These are phyloP conservation scores for Sporothrix phasma DNA, from an alignment of 2,329 filamentous ascomycete genomes.

Conservation along the genomic window DNA sequence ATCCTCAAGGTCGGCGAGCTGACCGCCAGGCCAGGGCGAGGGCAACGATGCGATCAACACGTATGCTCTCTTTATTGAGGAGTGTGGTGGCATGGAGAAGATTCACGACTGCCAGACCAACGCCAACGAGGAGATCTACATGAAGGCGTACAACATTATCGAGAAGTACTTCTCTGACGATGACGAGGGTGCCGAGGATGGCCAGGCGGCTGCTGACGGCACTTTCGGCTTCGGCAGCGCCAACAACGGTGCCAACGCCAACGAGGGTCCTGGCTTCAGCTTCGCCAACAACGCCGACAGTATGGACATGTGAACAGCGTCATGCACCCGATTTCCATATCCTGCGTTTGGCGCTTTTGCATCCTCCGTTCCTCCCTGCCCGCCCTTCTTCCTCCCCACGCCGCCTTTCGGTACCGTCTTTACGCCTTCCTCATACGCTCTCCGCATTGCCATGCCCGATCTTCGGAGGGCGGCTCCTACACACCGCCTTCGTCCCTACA, in stretches of 20 bases:
- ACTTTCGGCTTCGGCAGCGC: constrained; percentile 67
- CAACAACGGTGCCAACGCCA: constrained; percentile 38
- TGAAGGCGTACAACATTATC: constrained; percentile 99
- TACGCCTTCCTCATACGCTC: neutral
- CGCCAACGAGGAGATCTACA: constrained; percentile 99
- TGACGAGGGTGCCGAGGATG: constrained; percentile 82
- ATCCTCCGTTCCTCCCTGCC: neutral
- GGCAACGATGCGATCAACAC: constrained; percentile 78
- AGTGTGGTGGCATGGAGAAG: constrained; percentile 99
- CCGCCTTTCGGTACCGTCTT: neutral
- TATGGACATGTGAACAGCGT: constrained; percentile 50
- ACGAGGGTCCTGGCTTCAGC: constrained; percentile 79
- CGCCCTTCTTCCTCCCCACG: neutral
- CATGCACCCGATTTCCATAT: neutral
- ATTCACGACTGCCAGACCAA: constrained; percentile 99
- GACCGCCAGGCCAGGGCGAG: constrained; percentile 84
- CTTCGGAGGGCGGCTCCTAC: neutral
- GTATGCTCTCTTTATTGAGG: constrained; percentile 96
- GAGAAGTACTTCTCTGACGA: constrained; percentile 99
- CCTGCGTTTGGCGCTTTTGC: neutral
- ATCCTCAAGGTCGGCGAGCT: constrained; percentile 99
- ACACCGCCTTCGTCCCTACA: neutral
- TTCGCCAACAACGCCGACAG: constrained; percentile 66
- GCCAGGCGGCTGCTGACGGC: constrained; percentile 58
- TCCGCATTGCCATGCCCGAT: neutral